Evolutionary conservation across 208 protist species (phyloP).

Genomic region (Borovskyia barvae): DNA sequence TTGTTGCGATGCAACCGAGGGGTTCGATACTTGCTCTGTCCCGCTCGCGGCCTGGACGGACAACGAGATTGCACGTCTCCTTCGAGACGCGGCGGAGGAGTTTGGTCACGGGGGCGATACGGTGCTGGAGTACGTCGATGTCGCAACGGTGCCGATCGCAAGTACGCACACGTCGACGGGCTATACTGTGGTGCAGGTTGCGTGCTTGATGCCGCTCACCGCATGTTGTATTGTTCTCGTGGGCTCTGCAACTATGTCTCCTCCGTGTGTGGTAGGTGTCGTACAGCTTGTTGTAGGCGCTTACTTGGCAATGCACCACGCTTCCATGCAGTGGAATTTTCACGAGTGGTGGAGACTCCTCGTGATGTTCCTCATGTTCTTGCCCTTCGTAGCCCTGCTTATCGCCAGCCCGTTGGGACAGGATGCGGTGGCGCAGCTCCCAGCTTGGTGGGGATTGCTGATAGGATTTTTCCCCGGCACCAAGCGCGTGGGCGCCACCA

Average conservation of each 20-base stretch:
- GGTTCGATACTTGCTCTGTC: no score
- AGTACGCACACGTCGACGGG: background rate
- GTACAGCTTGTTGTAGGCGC: constrained; percentile 16
- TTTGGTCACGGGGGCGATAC: no score
- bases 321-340: constrained; percentile 18
- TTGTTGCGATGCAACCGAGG: background rate
- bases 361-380: background rate
- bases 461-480: constrained; percentile 7
- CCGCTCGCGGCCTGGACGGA: no score
- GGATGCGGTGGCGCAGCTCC: constrained; percentile 8
- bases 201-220: constrained; percentile 7
- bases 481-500: constrained; percentile 2
- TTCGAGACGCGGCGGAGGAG: no score
- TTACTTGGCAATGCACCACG: constrained; percentile 5
- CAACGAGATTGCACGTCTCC: no score
- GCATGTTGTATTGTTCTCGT: constrained; percentile 13
- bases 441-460: constrained; percentile 25
- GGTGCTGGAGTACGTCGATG: no score
- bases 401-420: constrained; percentile 4
- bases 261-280: constrained; percentile 11
- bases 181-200: constrained; percentile 1
- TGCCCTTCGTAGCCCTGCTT: constrained; percentile 17
- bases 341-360: constrained; percentile 24
- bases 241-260: constrained; percentile 4
- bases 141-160: background rate